Evolutionary conservation across 73 alveolate genomes (phyloP), one percentile per base, ranked within the genome.

Genomic region (Durusdinium trenchii): DNA sequence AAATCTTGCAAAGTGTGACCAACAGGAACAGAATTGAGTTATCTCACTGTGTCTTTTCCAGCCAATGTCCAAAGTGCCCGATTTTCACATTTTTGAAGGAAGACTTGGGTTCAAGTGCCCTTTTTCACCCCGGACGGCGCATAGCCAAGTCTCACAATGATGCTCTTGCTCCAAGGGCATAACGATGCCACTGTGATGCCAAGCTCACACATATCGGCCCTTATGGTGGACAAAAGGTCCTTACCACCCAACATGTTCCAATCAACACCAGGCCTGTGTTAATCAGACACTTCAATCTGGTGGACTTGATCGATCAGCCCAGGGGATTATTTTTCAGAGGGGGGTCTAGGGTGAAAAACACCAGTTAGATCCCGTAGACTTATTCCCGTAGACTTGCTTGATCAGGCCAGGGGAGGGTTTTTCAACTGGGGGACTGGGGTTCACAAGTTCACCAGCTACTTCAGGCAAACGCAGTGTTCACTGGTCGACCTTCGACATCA

Each of bases 81-180:
- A 10, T 7, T 26, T 5, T 64, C 38, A 10, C 42, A 5, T 23
- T 14, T 14, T 64, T 64, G 9, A 9, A 30, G 82, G 23, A 28
- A 28, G 50, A 2, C 6, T 2, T n/a, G 2, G 50, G 12, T 5
- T 35, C 6, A 12, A 26, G 43, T 20, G 18, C 32, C 36, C 16
- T 5, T 3, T 40, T 5, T 62, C 32, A 9, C 76, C 36, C 4
- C 76, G 32, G 76, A 47, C 16, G 50, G 14, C 23, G 32, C 32
- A 36, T 23, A 1, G 43, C 87, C 87, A 20, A 86, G 78, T 46
- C 36, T 61, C 73, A 90, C 42, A 40, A 28, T 18, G 30, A 90
- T 67, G 73, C 3, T 12, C 4, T 90, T 16, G 82, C 75, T 67
- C 87, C 87, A 64, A 3, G 96, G 96, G 47, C 96, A 90, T 2